Percentiles rank a stretch among this genome's conserved stretches.
These are phyloP conservation scores for Aspergillus bridgeri DNA, from an alignment of 495 filamentous ascomycete genomes.

Conservation along the genomic window DNA sequence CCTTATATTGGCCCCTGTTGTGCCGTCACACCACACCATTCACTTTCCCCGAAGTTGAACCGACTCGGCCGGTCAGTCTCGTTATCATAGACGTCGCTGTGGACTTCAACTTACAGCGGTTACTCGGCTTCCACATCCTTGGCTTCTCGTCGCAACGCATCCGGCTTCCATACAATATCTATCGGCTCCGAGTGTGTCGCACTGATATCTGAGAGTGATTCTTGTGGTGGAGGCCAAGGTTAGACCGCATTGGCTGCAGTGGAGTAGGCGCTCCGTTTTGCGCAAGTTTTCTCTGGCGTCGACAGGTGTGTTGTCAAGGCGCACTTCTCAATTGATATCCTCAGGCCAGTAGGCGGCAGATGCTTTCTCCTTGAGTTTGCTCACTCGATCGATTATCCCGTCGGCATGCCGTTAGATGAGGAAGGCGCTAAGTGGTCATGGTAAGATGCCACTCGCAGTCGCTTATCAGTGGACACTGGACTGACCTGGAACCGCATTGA, in stretches of 20 bases:
- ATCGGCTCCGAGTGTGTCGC: background rate
- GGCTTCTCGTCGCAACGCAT: background rate
- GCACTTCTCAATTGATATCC: background rate
- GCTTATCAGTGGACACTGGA: background rate
- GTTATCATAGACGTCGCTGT: background rate
- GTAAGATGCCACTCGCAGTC: constrained; percentile 22
- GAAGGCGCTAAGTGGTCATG: constrained; percentile 51
- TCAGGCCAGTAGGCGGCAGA: background rate
- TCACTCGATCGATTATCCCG: background rate
- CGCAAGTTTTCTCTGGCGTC: background rate
- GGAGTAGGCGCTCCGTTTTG: background rate
- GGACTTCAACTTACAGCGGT: background rate
- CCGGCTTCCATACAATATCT: background rate
- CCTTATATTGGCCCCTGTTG: background rate
- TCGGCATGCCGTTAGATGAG: constrained; percentile 47
- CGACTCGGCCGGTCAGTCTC: background rate
- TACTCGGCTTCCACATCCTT: background rate
- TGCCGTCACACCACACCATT: background rate
- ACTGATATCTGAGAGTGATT: background rate
- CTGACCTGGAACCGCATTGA: background rate
- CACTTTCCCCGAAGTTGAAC: background rate
- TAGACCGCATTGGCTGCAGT: background rate
- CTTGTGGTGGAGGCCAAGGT: background rate
- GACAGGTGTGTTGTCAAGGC: background rate
- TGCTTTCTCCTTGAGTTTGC: constrained; percentile 5